Evolutionary conservation across 495 filamentous ascomycete genomes (phyloP).

Genomic region (Penicillium diatomitis): DNA sequence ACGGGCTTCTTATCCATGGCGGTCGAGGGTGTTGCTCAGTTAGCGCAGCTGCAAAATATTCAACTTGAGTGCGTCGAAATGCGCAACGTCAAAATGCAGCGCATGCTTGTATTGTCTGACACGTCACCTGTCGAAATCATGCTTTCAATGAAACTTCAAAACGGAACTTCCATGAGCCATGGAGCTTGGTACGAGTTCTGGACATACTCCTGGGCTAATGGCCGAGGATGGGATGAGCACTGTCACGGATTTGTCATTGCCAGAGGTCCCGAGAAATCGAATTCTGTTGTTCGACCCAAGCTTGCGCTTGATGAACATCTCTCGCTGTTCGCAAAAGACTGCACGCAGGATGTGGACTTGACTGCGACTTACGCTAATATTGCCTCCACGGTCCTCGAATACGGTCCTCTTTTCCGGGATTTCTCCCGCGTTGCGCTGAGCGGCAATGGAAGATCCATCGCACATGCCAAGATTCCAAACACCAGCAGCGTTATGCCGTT

Average conservation of each 20-base stretch:
- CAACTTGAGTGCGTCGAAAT: slow-evolving; percentile 15
- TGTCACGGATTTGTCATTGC: slow-evolving; percentile 29
- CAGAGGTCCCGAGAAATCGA: slow-evolving; percentile 18
- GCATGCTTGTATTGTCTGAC: slow-evolving; percentile 30
- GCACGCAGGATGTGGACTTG: slow-evolving; percentile 4
- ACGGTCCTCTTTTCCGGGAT: slow-evolving; percentile 27
- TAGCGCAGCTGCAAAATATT: slow-evolving; percentile 22
- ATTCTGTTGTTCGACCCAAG: slow-evolving; percentile 10
- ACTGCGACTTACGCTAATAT: slow-evolving; percentile 18
- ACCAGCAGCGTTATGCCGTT: slow-evolving; percentile 40
- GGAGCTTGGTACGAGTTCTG: slow-evolving; percentile 36
- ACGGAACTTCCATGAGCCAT: slow-evolving; percentile 12
- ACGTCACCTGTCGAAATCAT: slow-evolving; percentile 24
- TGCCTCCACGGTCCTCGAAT: slow-evolving; percentile 21
- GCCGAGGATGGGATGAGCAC: slow-evolving; percentile 32
- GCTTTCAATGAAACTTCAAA: slow-evolving; percentile 13
- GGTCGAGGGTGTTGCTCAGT: slow-evolving; percentile 39
- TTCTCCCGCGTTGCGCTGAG: slow-evolving; percentile 18
- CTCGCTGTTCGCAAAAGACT: background rate
- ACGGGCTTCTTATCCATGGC: slow-evolving; percentile 45
- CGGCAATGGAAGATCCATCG: slow-evolving; percentile 13
- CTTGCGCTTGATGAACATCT: background rate
- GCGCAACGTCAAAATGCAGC: slow-evolving; percentile 32
- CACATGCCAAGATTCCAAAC: slow-evolving; percentile 31
- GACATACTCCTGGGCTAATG: slow-evolving; percentile 26